Conservation (phyloP, 116 monocot species). For the Cymodocea nodosa region DNA sequence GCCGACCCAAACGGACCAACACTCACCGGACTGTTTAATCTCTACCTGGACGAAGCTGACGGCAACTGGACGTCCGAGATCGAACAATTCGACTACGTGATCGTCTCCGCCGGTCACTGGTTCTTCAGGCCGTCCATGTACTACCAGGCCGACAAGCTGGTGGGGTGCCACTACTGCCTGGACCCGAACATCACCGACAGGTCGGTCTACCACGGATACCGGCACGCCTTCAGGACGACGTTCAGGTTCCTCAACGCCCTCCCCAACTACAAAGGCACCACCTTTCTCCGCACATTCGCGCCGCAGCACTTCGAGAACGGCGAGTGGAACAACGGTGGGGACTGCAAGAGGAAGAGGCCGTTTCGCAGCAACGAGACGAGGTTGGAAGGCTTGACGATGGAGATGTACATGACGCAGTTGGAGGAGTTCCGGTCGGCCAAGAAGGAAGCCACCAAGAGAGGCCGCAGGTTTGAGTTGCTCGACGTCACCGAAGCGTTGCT, state of each 20-base stretch:
- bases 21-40: conserved; percentile 9
- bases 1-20: conserved; percentile 2
- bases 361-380: conserved; percentile 19
- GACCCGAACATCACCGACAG: conserved; percentile 1
- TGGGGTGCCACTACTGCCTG: conserved; percentile 21
- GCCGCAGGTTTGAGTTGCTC: conserved; percentile 22
- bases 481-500: conserved; percentile 33
- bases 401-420: conserved; percentile 23
- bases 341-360: conserved; percentile 34
- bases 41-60: conserved; percentile 49
- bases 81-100: conserved; percentile 25
- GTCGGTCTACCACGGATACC: conserved; percentile 8
- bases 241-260: conserved; percentile 13
- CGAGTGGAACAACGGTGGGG: conserved; percentile 42
- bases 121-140: conserved; percentile 39
- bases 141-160: conserved; percentile 8
- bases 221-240: conserved; percentile 31
- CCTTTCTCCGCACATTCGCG: conserved; percentile 33
- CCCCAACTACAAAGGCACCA: conserved; percentile 21
- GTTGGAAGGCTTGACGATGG: conserved; percentile 16
- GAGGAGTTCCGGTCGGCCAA: conserved; percentile 29
- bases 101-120: conserved; percentile 54
- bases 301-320: conserved; percentile 63
- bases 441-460: conserved; percentile 22
- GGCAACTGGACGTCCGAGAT: conserved; percentile 24